Percentiles rank a stretch among this genome's conserved stretches.
Evolutionary conservation across 257 asterid species (phyloP).

Genomic region (Capsicum chinense): DNA sequence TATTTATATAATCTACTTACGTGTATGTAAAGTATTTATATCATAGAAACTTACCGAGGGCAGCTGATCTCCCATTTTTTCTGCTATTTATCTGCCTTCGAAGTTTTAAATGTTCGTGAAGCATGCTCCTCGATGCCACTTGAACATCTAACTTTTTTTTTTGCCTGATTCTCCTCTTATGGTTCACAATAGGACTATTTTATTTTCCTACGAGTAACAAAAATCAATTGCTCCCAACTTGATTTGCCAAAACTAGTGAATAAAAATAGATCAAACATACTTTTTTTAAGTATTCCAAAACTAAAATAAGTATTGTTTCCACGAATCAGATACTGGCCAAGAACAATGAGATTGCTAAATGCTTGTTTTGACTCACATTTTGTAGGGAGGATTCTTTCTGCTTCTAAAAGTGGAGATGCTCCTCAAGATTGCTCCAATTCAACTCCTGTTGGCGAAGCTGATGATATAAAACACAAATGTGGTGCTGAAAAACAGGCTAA

Average conservation of each 20-base stretch:
- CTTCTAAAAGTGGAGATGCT: slow-evolving; percentile 49
- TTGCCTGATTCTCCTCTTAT: neutral
- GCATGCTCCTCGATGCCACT: neutral
- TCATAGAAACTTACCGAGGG: neutral
- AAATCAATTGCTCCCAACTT: neutral
- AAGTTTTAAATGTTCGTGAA: neutral
- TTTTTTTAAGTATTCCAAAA: neutral
- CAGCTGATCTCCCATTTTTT: neutral
- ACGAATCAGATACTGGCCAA: neutral
- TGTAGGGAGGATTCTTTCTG: slow-evolving; percentile 84
- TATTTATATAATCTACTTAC: neutral
- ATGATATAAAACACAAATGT: slow-evolving; percentile 37
- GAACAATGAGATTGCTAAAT: neutral
- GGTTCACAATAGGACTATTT: neutral
- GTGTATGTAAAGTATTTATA: neutral
- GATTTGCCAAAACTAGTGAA: neutral
- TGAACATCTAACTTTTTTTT: neutral
- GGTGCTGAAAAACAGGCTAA: slow-evolving; percentile 41
- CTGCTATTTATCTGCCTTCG: neutral
- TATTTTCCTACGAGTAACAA: neutral
- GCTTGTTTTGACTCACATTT: slow-evolving; percentile 20
- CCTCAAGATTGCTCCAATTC: slow-evolving; percentile 42
- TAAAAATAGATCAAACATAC: neutral
- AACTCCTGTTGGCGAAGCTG: slow-evolving; percentile 40
- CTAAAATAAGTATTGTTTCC: neutral